Evolutionary conservation across 768 basidiomycete genomes (phyloP), one percentile per base, ranked within the genome.

Genomic region (Termitomyces sp.): DNA sequence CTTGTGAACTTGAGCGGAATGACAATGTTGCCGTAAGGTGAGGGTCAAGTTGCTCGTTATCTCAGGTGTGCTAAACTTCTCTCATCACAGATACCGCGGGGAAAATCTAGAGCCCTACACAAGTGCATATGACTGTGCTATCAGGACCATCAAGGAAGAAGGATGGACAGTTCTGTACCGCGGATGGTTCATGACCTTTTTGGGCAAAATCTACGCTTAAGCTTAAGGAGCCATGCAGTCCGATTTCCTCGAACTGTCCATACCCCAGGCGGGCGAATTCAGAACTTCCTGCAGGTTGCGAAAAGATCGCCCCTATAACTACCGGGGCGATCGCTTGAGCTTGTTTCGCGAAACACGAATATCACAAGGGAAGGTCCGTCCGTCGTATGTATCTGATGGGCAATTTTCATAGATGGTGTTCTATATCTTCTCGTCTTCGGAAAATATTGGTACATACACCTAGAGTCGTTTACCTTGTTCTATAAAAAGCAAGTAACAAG

Each of bases 141-240:
- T 56, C 46, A 68, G 60, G 46, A 71, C 74, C 18, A 29, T 68
- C 12, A 57, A 66, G 27, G 75, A 76, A 53, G 73, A 75, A 56
- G 73, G 73, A 0, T 66, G 66, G 64, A 43, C 38, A 31, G 68
- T 64, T 16, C 56, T 75, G 12, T 69, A 71, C 60, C 67, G 73
- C 13, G 70, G 68, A 35, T 73, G 68, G 69, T 70, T 69, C 53
- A 16, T 70, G 5, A 73, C 68, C 12, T 60, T 61, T n/a, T 29
- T 63, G 16, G 61, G 61, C 32, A 54, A 35, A 7, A 45, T 53
- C 2, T 50, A 25, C 50, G 29, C 50, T n/a, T 51, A 22, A 27
- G 7, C 18, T 20, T 45, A 11, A 4, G 18, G 5, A 7, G 12
- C 16, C 16, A 3, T 15, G 23, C 15, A 42, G 12, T 3, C 10